phyloP scores from a whole-genome alignment of 2,329 filamentous ascomycete species.

The Penicillium freii region DNA sequence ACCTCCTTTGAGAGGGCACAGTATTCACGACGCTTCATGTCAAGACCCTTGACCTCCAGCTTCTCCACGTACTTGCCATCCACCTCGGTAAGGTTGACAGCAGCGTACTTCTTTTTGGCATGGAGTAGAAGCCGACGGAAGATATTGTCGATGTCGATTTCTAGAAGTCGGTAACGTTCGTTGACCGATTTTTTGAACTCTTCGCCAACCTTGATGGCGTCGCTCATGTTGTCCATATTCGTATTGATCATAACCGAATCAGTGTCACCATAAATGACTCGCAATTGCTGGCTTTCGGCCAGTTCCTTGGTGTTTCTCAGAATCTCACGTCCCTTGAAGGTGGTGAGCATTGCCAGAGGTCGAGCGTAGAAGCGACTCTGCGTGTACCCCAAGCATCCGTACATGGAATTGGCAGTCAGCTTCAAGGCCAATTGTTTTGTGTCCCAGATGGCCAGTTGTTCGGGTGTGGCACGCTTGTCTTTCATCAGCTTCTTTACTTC shows the following conservation, averaged over 20 bases:
- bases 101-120: slow-evolving; percentile 99
- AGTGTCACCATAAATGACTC: slow-evolving; percentile 98
- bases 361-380: slow-evolving; percentile 97
- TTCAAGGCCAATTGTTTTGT: slow-evolving; percentile 97
- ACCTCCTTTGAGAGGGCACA: slow-evolving; percentile 94
- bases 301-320: slow-evolving; percentile 92
- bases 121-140: slow-evolving; percentile 91
- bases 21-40: slow-evolving; percentile 97
- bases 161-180: slow-evolving; percentile 83
- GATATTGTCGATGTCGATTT: slow-evolving; percentile 97
- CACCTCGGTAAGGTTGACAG: slow-evolving; percentile 85
- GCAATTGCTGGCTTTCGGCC: slow-evolving; percentile 83
- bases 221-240: slow-evolving; percentile 88
- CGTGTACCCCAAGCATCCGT: slow-evolving; percentile 94
- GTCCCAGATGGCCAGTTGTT: slow-evolving; percentile 92
- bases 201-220: slow-evolving; percentile 85
- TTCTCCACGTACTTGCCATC: slow-evolving; percentile 90
- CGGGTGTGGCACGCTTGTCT: slow-evolving; percentile 76
- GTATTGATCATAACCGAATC: slow-evolving; percentile 99
- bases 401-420: slow-evolving; percentile 99
- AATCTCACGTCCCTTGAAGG: slow-evolving; percentile 97
- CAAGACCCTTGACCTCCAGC: slow-evolving; percentile 95
- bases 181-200: slow-evolving; percentile 97
- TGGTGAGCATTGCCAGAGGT: slow-evolving; percentile 91
- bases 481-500: slow-evolving; percentile 98